Conservation (phyloP, 2,329 filamentous ascomycete genomes). For the Talaromyces sp. region DNA sequence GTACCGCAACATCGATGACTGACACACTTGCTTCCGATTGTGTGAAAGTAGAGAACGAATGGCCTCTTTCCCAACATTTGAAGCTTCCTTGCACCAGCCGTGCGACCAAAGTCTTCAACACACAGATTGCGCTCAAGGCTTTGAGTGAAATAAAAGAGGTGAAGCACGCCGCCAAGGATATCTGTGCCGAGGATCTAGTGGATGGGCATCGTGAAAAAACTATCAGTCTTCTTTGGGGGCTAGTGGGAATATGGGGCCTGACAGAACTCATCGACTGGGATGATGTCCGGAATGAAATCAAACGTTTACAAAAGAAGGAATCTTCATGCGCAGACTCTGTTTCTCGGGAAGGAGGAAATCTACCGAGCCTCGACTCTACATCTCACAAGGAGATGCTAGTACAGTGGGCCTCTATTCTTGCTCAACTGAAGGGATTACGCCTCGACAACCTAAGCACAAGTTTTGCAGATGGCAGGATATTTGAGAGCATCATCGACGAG, state of each 20-base stretch:
- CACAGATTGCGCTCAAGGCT: conserved; percentile 51
- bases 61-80: conserved; percentile 51
- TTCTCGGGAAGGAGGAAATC: conserved; percentile 15
- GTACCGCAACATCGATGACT: conserved; percentile 36
- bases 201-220: conserved; percentile 61
- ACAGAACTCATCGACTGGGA: conserved; percentile 49
- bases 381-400: conserved; percentile 42
- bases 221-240: conserved; percentile 53
- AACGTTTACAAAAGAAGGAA: conserved; percentile 32
- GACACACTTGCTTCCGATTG: no score
- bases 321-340: conserved; percentile 13
- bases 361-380: conserved; percentile 17
- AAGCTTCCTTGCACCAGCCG: conserved; percentile 53
- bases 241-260: conserved; percentile 54
- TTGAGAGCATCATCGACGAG: conserved; percentile 52
- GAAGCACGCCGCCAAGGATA: conserved; percentile 33
- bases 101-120: conserved; percentile 54
- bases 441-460: conserved; percentile 53
- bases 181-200: conserved; percentile 54
- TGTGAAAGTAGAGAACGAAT: conserved; percentile 31
- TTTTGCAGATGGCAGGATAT: conserved; percentile 50
- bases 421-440: conserved; percentile 38
- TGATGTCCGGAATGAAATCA: conserved; percentile 48
- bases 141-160: conserved; percentile 41
- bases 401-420: conserved; percentile 51